Evolutionary conservation across 192 early-diverging fungal genomes (phyloP).

Genomic region (Coemansia sp.): DNA sequence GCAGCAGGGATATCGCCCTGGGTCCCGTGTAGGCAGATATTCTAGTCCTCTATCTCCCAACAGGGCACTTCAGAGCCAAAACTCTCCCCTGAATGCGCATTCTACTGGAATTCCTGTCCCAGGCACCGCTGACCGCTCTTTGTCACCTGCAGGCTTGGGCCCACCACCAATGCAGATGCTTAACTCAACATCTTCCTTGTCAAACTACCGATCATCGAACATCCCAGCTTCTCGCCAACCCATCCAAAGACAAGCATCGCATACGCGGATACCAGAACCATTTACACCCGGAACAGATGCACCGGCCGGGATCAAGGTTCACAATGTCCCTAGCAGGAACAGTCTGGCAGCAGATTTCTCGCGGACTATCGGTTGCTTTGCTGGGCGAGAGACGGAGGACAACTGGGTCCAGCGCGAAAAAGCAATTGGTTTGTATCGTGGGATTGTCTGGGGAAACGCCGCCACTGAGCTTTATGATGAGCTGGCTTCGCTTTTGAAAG

Average conservation of each 20-base stretch:
- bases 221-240: constrained; percentile 20
- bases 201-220: constrained; percentile 14
- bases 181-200: constrained; percentile 19
- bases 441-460: constrained; percentile 52
- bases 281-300: constrained; percentile 34
- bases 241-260: constrained; percentile 28
- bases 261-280: constrained; percentile 16
- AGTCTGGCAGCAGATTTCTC: constrained; percentile 39
- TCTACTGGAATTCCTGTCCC: not conserved
- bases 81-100: constrained; percentile 9
- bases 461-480: constrained; percentile 39
- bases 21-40: constrained; percentile 30
- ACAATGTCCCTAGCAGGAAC: constrained; percentile 35
- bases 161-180: constrained; percentile 15
- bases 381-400: constrained; percentile 46
- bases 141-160: constrained; percentile 6
- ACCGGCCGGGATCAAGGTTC: constrained; percentile 31
- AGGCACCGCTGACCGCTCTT: not conserved
- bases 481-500: constrained; percentile 32
- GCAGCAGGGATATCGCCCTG: constrained; percentile 37
- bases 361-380: constrained; percentile 27
- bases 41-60: constrained; percentile 30
- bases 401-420: constrained; percentile 53
- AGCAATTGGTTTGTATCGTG: constrained; percentile 43
- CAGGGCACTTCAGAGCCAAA: constrained; percentile 6